These are phyloP conservation scores for Sphenostylis stenocarpa DNA, from an alignment of 306 rosid genomes.

Conservation along the genomic window DNA sequence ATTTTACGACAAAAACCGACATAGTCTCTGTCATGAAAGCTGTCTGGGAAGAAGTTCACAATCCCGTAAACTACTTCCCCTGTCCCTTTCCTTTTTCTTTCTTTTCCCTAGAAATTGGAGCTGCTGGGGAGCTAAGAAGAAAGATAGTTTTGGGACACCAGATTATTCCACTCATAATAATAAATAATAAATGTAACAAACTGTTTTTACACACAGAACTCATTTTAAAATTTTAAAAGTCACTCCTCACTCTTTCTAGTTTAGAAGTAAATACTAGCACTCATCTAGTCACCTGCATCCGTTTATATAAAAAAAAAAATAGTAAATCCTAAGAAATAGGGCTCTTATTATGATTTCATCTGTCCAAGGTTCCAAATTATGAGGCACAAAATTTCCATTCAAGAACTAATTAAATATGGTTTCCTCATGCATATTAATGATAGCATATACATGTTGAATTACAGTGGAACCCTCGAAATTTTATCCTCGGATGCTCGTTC, in stretches of 20 bases:
- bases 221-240: too few species aligned
- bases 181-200: background rate
- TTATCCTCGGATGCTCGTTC: constrained; percentile 68
- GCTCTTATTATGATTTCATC: background rate
- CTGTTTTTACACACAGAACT: too few species aligned
- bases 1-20: constrained; percentile 72
- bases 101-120: background rate
- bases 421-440: background rate
- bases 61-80: constrained; percentile 42
- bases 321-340: too few species aligned
- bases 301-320: too few species aligned
- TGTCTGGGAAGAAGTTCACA: constrained; percentile 48
- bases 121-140: background rate
- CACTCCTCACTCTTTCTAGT: background rate
- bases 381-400: background rate
- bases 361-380: background rate
- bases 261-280: too few species aligned
- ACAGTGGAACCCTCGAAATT: constrained; percentile 77
- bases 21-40: constrained; percentile 63
- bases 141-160: background rate
- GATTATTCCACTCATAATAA: background rate
- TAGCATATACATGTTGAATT: constrained; percentile 19
- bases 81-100: constrained; percentile 1
- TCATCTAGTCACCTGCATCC: too few species aligned
- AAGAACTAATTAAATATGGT: background rate